phyloP scores from a whole-genome alignment of 352 stramenopile species.

The Phytophthora meadii region DNA sequence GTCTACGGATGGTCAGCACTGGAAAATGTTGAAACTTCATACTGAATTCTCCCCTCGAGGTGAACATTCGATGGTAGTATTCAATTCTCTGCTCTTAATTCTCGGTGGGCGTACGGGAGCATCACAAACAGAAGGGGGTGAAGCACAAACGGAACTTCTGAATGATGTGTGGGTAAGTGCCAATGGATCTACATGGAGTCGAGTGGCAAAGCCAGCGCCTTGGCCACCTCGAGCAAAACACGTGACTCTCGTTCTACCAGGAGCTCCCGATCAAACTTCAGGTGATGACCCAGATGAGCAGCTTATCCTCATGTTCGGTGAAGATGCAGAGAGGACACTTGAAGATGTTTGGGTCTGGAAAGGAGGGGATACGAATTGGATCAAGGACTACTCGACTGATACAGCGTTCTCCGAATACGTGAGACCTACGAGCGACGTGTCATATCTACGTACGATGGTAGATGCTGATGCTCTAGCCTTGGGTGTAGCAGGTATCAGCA shows the following conservation, averaged over 20 bases:
- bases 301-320: slow-evolving; percentile 67
- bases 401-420: slow-evolving; percentile 56
- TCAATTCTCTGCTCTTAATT: slow-evolving; percentile 62
- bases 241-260: slow-evolving; percentile 49
- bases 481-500: slow-evolving; percentile 64
- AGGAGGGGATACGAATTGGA: slow-evolving; percentile 37
- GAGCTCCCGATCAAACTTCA: slow-evolving; percentile 44
- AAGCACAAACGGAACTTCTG: slow-evolving; percentile 38
- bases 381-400: slow-evolving; percentile 51
- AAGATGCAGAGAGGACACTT: slow-evolving; percentile 63
- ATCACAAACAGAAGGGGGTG: slow-evolving; percentile 26
- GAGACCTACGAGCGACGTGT: slow-evolving; percentile 51
- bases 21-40: slow-evolving; percentile 53
- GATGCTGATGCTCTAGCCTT: slow-evolving; percentile 61
- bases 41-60: slow-evolving; percentile 58
- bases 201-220: slow-evolving; percentile 34
- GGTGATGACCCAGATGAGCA: slow-evolving; percentile 58
- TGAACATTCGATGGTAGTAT: slow-evolving; percentile 74
- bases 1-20: slow-evolving; percentile 64
- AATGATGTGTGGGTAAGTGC: slow-evolving; percentile 79
- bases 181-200: slow-evolving; percentile 55
- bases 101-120: slow-evolving; percentile 60
- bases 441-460: slow-evolving; percentile 60
- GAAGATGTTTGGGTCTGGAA: slow-evolving; percentile 78
- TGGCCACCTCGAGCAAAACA: slow-evolving; percentile 70